Percentiles rank a stretch among this genome's conserved stretches.
These are phyloP conservation scores for Herpotrichia juniperi DNA, from an alignment of 2,329 filamentous ascomycete species.

Conservation along the genomic window DNA sequence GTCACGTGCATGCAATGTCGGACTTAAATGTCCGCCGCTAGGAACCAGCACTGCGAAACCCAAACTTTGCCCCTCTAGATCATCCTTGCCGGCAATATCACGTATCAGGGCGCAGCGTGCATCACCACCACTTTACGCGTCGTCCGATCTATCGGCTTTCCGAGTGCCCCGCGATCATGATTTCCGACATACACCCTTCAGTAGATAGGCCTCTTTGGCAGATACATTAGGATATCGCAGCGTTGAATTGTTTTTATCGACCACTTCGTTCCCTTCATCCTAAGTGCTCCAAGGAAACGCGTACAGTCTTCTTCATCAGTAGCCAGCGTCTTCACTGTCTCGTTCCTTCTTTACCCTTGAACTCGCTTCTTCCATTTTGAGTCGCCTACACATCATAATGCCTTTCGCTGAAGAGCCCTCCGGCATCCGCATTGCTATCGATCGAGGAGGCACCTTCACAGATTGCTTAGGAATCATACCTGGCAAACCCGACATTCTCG, in stretches of 20 bases:
- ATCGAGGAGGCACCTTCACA: slow-evolving; percentile 39
- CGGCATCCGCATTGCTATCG: slow-evolving; percentile 22
- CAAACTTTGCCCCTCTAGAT: no score
- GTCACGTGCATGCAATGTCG: not conserved
- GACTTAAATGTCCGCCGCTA: no score
- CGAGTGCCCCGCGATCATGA: not conserved
- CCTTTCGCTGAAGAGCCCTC: slow-evolving; percentile 14
- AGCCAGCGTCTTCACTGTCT: no score
- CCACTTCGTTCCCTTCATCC: no score
- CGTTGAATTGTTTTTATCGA: no score
- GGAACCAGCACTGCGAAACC: no score
- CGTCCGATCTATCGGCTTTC: not conserved
- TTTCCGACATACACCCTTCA: no score
- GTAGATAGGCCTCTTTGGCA: no score
- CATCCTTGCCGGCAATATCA: not conserved
- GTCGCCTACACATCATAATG: slow-evolving; percentile 5
- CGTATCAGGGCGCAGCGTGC: not conserved
- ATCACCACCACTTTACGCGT: not conserved
- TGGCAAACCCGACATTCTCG: slow-evolving; percentile 29
- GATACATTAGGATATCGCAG: no score
- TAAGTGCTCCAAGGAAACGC: no score
- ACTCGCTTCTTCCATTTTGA: not conserved
- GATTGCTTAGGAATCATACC: slow-evolving; percentile 26
- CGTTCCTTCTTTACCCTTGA: no score
- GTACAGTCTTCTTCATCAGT: no score